Evolutionary conservation across 1,284 basidiomycete genomes (phyloP).

Genomic region (Vanrija sp.): DNA sequence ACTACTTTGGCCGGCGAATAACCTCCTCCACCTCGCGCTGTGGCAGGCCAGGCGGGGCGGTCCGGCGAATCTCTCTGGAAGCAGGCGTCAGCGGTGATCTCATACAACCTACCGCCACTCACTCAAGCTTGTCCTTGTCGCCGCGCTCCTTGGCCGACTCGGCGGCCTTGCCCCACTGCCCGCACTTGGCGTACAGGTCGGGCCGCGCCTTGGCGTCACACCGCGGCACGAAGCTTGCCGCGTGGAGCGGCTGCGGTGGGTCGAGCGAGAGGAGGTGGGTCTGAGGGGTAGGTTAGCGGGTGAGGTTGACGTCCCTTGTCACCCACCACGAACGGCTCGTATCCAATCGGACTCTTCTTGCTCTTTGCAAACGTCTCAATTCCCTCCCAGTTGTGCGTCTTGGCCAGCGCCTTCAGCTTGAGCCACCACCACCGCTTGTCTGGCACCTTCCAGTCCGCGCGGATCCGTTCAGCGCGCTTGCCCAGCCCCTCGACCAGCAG

Average conservation of each 20-base stretch:
- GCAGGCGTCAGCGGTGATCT: slow-evolving; percentile 5
- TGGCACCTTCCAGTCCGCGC: slow-evolving; percentile 80
- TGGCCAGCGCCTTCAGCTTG: slow-evolving; percentile 75
- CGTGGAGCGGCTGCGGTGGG: slow-evolving; percentile 61
- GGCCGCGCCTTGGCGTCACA: slow-evolving; percentile 78
- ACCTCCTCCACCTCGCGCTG: slow-evolving; percentile 18
- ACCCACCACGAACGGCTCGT: slow-evolving; percentile 84
- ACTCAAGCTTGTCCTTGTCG: slow-evolving; percentile 78
- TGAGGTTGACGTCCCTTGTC: not conserved
- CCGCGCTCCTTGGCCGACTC: slow-evolving; percentile 80
- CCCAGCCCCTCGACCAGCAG: slow-evolving; percentile 72
- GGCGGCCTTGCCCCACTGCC: slow-evolving; percentile 81
- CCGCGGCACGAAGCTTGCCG: slow-evolving; percentile 66
- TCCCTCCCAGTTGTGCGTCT: slow-evolving; percentile 74
- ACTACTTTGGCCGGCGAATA: slow-evolving; percentile 15
- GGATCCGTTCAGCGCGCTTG: slow-evolving; percentile 78
- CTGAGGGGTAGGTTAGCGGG: slow-evolving; percentile 13
- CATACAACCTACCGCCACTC: slow-evolving; percentile 42
- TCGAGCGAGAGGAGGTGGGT: slow-evolving; percentile 39
- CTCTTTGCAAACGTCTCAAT: slow-evolving; percentile 78
- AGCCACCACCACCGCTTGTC: slow-evolving; percentile 95
- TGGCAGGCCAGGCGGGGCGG: slow-evolving; percentile 6
- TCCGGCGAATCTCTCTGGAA: slow-evolving; percentile 7
- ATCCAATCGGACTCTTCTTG: slow-evolving; percentile 90
- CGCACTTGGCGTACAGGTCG: slow-evolving; percentile 80